Conservation (phyloP, 805 yeast genomes). For the Kuraishia piskuri region DNA sequence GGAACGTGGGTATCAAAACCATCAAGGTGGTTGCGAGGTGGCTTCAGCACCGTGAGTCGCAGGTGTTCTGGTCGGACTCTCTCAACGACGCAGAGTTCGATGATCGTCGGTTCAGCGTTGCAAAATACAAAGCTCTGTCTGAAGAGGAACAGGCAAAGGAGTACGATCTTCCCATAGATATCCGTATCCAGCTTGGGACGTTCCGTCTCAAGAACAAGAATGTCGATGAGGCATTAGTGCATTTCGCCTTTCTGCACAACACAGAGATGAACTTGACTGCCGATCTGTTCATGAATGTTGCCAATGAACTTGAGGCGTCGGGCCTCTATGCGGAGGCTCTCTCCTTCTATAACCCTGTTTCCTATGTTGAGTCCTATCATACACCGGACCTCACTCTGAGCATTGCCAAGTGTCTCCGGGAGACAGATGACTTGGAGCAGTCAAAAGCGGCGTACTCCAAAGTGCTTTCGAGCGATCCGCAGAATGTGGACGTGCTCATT, state of each 20-base stretch:
- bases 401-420: conserved; percentile 71
- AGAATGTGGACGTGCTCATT: conserved; percentile 63
- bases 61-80: conserved; percentile 57
- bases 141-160: conserved; percentile 29
- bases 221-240: conserved; percentile 62
- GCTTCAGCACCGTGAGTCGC: conserved; percentile 63
- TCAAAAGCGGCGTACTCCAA: conserved; percentile 54
- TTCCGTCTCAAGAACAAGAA: conserved; percentile 60
- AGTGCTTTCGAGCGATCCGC: conserved; percentile 47
- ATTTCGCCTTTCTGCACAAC: conserved; percentile 51
- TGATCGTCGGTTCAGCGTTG: conserved; percentile 45
- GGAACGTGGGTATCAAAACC: conserved; percentile 51
- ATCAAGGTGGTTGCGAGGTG: conserved; percentile 73
- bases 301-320: conserved; percentile 57
- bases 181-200: conserved; percentile 71
- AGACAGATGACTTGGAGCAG: conserved; percentile 55
- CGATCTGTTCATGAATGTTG: conserved; percentile 75
- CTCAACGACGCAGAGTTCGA: conserved; percentile 81
- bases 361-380: conserved; percentile 42
- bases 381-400: conserved; percentile 45
- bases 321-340: conserved; percentile 74
- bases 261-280: conserved; percentile 47
- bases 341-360: conserved; percentile 49
- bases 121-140: conserved; percentile 31
- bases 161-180: conserved; percentile 71